Percentiles rank a stretch among this genome's conserved stretches.
phyloP scores from a whole-genome alignment of 805 yeast genomes.

The Candida tammaniensis region DNA sequence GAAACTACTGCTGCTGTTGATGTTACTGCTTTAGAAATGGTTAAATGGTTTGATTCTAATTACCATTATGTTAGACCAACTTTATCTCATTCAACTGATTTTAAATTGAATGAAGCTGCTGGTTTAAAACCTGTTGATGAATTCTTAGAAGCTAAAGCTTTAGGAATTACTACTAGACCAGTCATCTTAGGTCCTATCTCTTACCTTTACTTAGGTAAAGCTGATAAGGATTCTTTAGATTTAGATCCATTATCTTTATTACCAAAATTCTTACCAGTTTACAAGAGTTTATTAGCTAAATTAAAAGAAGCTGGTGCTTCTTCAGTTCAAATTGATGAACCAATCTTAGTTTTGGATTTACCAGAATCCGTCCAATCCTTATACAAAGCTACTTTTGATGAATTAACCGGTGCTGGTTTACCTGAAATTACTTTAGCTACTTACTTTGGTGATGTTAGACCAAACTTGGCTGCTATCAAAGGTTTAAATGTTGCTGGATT shows the following conservation, averaged over 20 bases:
- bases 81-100: constrained; percentile 89
- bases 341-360: constrained; percentile 90
- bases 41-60: constrained; percentile 99
- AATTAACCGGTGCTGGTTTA: constrained; percentile 59
- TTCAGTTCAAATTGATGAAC: constrained; percentile 96
- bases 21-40: constrained; percentile 99
- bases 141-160: constrained; percentile 94
- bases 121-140: constrained; percentile 97
- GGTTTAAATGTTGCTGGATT: constrained; percentile 89
- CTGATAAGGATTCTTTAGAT: constrained; percentile 96
- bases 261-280: constrained; percentile 88
- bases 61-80: constrained; percentile 99
- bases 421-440: constrained; percentile 85
- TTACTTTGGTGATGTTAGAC: constrained; percentile 98
- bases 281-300: constrained; percentile 83
- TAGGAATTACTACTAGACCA: constrained; percentile 97
- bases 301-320: constrained; percentile 93
- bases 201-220: constrained; percentile 91
- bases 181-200: constrained; percentile 96
- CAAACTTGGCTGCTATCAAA: constrained; percentile 88
- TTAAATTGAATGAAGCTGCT: constrained; percentile 73
- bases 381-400: constrained; percentile 83
- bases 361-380: constrained; percentile 81
- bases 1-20: constrained; percentile 87
- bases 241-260: constrained; percentile 89